phyloP scores from a whole-genome alignment of 805 yeast species.

The Cyberlindnera nakhonratchasimensis region DNA sequence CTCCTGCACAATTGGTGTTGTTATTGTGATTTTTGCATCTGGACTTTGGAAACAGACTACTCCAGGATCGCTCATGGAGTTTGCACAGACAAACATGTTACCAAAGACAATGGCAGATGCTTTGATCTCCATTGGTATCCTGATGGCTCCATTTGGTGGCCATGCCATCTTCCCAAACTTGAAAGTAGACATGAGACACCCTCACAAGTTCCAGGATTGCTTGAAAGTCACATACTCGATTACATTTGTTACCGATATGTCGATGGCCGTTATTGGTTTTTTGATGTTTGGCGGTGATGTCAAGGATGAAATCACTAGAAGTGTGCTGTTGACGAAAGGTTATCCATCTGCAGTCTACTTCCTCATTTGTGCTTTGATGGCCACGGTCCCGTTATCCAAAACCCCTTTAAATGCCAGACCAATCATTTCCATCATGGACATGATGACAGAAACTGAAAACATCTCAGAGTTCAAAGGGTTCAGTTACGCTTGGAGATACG shows the following conservation, averaged over 20 bases:
- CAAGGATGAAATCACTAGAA: slow-evolving; percentile 73
- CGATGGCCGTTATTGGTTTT: slow-evolving; percentile 65
- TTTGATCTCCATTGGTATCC: slow-evolving; percentile 60
- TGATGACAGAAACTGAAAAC: slow-evolving; percentile 36
- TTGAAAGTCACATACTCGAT: slow-evolving; percentile 56
- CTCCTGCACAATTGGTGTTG: slow-evolving; percentile 62
- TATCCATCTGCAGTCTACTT: slow-evolving; percentile 63
- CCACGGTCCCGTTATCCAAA: slow-evolving; percentile 81
- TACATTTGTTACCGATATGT: slow-evolving; percentile 55
- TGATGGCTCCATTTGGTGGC: slow-evolving; percentile 83
- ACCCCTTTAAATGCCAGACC: slow-evolving; percentile 84
- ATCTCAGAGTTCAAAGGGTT: slow-evolving; percentile 21
- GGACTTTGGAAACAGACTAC: slow-evolving; percentile 57
- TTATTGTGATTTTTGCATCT: slow-evolving; percentile 51
- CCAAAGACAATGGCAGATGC: slow-evolving; percentile 53
- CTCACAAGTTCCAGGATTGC: slow-evolving; percentile 51
- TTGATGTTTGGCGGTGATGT: slow-evolving; percentile 77
- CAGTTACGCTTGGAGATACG: slow-evolving; percentile 22
- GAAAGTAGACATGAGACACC: slow-evolving; percentile 68
- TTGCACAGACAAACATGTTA: slow-evolving; percentile 64
- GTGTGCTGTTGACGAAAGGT: slow-evolving; percentile 58
- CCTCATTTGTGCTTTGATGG: slow-evolving; percentile 63
- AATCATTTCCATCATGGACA: slow-evolving; percentile 66
- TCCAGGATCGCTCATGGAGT: slow-evolving; percentile 72
- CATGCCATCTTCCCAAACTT: slow-evolving; percentile 78